These are phyloP conservation scores for Cladochytrium replicatum DNA, from an alignment of 192 early-diverging fungal species.

Conservation along the genomic window DNA sequence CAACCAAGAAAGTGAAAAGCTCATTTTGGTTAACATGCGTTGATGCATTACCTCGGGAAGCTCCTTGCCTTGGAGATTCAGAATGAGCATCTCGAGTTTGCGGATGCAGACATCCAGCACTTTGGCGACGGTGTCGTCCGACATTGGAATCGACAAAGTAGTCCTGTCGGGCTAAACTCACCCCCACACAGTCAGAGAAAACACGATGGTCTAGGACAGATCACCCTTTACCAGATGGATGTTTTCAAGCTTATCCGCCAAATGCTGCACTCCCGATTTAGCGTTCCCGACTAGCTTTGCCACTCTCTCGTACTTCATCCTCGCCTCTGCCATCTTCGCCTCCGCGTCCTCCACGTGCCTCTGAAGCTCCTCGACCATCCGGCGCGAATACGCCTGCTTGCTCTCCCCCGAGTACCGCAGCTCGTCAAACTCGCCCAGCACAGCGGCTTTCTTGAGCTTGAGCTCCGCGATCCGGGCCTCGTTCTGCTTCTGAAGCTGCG, in stretches of 20 bases:
- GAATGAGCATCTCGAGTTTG: conserved; percentile 34
- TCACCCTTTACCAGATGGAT: conserved; percentile 31
- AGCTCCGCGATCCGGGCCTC: conserved; percentile 38
- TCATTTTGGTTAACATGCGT: neutral
- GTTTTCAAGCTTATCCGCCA: conserved; percentile 45
- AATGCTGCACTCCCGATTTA: conserved; percentile 44
- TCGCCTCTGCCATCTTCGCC: conserved; percentile 27
- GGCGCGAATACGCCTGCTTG: conserved; percentile 23
- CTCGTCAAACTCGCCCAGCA: conserved; percentile 36
- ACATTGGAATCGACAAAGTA: conserved; percentile 14
- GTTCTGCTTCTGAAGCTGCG: conserved; percentile 31
- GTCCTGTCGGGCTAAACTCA: conserved; percentile 17
- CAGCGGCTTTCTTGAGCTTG: conserved; percentile 30
- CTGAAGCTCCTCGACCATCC: conserved; percentile 43
- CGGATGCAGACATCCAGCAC: conserved; percentile 33
- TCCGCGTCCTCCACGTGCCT: conserved; percentile 30
- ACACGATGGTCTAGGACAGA: too few species aligned
- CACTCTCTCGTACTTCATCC: conserved; percentile 37
- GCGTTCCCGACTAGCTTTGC: conserved; percentile 37
- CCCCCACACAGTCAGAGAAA: too few species aligned
- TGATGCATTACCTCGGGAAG: conserved; percentile 40
- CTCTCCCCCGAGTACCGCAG: conserved; percentile 36
- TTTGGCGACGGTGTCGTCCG: conserved; percentile 27
- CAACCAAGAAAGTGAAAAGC: neutral
- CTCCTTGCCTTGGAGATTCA: conserved; percentile 39